phyloP scores from a whole-genome alignment of 129 eudicot genomes.

The Pulicaria dysenterica region DNA sequence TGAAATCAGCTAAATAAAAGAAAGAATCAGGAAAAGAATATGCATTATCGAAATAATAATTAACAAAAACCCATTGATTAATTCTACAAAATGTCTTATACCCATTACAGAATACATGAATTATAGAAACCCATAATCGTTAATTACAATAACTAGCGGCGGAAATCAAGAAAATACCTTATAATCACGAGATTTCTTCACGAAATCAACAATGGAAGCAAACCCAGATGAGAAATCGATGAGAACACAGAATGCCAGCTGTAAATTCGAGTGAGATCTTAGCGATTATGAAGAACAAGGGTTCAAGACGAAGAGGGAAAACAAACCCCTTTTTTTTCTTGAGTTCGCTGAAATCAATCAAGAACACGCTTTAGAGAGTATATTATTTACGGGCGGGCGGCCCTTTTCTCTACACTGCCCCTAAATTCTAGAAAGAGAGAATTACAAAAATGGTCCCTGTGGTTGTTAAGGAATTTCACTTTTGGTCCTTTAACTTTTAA shows the following conservation, averaged over 20 bases:
- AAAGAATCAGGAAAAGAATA: conserved; percentile 31
- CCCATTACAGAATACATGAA: neutral
- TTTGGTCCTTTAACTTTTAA: too few species aligned
- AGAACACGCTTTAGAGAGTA: conserved; percentile 24
- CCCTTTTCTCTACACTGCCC: conserved; percentile 13
- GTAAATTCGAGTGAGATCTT: conserved; percentile 35
- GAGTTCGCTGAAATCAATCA: conserved; percentile 22
- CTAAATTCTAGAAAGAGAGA: conserved; percentile 26
- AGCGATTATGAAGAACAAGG: conserved; percentile 21
- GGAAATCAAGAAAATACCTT: conserved; percentile 19
- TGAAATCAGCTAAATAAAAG: conserved; percentile 12
- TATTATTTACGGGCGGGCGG: conserved; percentile 30
- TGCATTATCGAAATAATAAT: conserved; percentile 23
- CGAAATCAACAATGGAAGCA: conserved; percentile 22
- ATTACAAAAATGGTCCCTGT: too few species aligned
- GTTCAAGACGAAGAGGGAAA: conserved; percentile 3
- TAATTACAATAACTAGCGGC: neutral
- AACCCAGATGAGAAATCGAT: conserved; percentile 9
- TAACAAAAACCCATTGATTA: conserved; percentile 12
- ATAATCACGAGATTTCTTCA: conserved; percentile 23
- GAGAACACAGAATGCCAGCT: conserved; percentile 36
- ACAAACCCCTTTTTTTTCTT: conserved; percentile 20
- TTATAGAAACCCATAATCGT: conserved; percentile 28
- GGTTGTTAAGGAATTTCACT: too few species aligned
- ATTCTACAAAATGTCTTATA: neutral